Conservation (phyloP, 2,329 filamentous ascomycete genomes). For the Coleophoma eucalyptorum region DNA sequence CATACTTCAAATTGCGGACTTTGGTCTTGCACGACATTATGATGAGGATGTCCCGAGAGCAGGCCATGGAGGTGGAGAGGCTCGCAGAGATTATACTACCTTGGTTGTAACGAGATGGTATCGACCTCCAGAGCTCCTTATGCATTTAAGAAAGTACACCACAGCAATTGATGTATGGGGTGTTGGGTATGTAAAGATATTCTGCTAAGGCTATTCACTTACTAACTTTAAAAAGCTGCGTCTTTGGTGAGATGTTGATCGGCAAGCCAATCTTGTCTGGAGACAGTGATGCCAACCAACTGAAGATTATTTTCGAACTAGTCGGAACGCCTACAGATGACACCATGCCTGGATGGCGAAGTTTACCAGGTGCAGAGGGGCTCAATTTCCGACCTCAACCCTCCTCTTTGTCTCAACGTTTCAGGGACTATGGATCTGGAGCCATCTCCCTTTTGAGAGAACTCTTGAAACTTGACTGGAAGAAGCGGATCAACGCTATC, state of each 20-base stretch:
- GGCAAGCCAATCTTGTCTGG: conserved; percentile 90
- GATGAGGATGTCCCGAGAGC: conserved; percentile 76
- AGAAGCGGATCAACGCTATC: conserved; percentile 82
- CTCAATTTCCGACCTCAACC: conserved; percentile 58
- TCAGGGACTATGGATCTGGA: conserved; percentile 69
- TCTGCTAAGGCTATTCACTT: no score
- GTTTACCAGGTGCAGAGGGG: conserved; percentile 76
- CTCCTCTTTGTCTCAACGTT: conserved; percentile 67
- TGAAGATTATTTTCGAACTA: conserved; percentile 90
- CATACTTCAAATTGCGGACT: conserved; percentile 94
- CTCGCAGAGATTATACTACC: conserved; percentile 88
- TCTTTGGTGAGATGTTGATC: conserved; percentile 96
- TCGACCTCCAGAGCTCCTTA: conserved; percentile 84
- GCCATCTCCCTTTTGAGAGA: conserved; percentile 79
- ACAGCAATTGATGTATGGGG: conserved; percentile 98
- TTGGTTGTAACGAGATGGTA: conserved; percentile 98
- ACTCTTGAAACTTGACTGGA: conserved; percentile 85
- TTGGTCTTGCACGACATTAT: conserved; percentile 90
- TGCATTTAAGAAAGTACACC: conserved; percentile 89
- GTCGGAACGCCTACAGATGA: conserved; percentile 87
- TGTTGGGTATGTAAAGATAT: conserved; percentile 64
- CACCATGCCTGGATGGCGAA: conserved; percentile 88
- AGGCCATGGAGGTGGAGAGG: conserved; percentile 78
- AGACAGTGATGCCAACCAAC: conserved; percentile 83
- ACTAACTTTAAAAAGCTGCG: conserved; percentile 57